phyloP scores from a whole-genome alignment of 169 alveolate genomes.

The Eimeria praecox region DNA sequence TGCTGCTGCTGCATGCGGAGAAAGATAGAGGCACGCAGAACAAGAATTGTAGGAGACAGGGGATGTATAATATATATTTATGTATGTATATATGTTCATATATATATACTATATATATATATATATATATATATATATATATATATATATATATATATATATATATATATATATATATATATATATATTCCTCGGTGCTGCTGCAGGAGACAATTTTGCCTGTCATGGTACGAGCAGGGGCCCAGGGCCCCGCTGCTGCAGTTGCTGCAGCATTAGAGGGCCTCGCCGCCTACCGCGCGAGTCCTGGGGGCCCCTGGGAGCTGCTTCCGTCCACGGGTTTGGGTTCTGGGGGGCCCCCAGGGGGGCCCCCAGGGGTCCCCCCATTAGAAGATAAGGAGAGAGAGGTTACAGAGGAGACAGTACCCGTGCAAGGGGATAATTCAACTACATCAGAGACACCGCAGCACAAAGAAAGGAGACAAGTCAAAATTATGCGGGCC shows the following conservation, averaged over 20 bases:
- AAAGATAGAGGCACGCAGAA: not conserved
- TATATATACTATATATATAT: too few species aligned
- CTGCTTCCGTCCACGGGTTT: not conserved
- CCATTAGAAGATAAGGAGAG: not conserved
- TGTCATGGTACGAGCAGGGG: not conserved
- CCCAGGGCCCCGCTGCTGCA: slow-evolving; percentile 57
- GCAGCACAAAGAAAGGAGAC: not conserved
- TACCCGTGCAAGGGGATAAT: not conserved
- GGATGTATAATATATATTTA: too few species aligned
- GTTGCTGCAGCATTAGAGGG: slow-evolving; percentile 52
- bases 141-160: too few species aligned
- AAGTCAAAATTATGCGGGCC: not conserved
- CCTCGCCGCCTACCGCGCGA: not conserved
- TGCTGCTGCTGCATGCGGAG: not conserved
- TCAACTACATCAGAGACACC: not conserved
- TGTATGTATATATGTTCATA: too few species aligned
- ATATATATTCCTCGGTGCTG: too few species aligned
- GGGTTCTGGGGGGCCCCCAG: not conserved
- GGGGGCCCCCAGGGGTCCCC: slow-evolving; percentile 25
- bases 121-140: too few species aligned
- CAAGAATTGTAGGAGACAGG: not conserved
- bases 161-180: too few species aligned
- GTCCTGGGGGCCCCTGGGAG: slow-evolving; percentile 10
- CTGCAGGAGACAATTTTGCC: slow-evolving; percentile 34
- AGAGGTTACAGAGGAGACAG: not conserved